Conservation (phyloP, 345 rosid genomes). For the Orychophragmus violaceus region DNA sequence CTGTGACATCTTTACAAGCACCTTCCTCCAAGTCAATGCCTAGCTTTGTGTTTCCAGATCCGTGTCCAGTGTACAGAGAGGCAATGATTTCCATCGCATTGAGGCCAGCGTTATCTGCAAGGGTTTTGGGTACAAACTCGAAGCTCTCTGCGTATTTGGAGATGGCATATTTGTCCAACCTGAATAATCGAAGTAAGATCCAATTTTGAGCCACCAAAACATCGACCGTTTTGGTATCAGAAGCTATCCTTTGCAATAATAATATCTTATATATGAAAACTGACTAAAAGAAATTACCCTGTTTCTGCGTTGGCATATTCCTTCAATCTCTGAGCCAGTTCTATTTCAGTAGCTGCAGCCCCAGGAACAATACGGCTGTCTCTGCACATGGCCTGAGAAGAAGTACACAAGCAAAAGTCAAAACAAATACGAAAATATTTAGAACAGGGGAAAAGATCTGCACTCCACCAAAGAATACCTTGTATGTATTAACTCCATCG, state of each 20-base stretch:
- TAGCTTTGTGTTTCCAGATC: conserved; percentile 79
- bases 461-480: conserved; percentile 42
- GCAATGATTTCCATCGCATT: conserved; percentile 94
- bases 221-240: neutral
- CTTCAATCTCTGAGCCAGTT: conserved; percentile 86
- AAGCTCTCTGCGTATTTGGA: conserved; percentile 94
- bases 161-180: conserved; percentile 95
- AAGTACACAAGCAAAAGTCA: neutral
- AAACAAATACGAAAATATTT: neutral
- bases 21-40: conserved; percentile 90
- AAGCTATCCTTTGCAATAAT: neutral
- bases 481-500: conserved; percentile 97
- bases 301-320: conserved; percentile 90
- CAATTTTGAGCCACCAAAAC: neutral
- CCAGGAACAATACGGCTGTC: conserved; percentile 92
- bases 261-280: neutral
- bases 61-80: conserved; percentile 82
- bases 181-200: conserved; percentile 7
- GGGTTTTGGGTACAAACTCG: conserved; percentile 87
- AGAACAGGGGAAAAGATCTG: neutral
- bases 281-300: conserved; percentile 44
- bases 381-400: conserved; percentile 89
- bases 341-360: conserved; percentile 96
- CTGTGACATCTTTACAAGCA: conserved; percentile 65
- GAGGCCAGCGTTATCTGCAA: conserved; percentile 96